These are phyloP conservation scores for Podila verticillata DNA, from an alignment of 192 early-diverging fungal species.

Conservation along the genomic window DNA sequence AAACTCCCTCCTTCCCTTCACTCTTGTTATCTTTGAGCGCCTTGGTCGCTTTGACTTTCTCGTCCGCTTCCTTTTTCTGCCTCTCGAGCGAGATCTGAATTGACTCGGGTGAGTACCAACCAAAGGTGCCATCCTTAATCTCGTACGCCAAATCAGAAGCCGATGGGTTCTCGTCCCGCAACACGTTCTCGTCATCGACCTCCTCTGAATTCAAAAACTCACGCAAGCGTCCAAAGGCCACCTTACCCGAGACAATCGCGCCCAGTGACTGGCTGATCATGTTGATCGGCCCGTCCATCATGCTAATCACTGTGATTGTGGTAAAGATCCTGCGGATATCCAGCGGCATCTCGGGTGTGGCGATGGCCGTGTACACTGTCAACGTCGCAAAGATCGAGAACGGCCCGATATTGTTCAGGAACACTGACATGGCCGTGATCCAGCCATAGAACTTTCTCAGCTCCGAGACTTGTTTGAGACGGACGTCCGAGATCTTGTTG, in stretches of 20 bases:
- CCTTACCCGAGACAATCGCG: constrained; percentile 69
- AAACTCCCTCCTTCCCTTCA: not conserved
- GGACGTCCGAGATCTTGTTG: constrained; percentile 32
- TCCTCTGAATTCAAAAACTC: constrained; percentile 80
- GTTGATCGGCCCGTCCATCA: constrained; percentile 76
- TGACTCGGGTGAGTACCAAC: constrained; percentile 44
- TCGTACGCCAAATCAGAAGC: constrained; percentile 23
- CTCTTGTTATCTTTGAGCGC: constrained; percentile 11
- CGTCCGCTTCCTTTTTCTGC: constrained; percentile 19
- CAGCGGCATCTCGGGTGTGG: constrained; percentile 41
- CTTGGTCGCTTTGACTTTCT: constrained; percentile 13
- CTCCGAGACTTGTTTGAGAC: constrained; percentile 42
- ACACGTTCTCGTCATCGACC: constrained; percentile 71
- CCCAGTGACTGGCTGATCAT: constrained; percentile 71
- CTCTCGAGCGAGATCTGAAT: constrained; percentile 17
- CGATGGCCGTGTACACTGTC: constrained; percentile 36
- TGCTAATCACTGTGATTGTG: constrained; percentile 79
- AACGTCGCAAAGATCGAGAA: constrained; percentile 56
- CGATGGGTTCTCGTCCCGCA: constrained; percentile 19
- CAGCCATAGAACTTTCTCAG: constrained; percentile 24
- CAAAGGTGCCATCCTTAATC: constrained; percentile 29
- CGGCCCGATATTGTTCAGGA: constrained; percentile 37
- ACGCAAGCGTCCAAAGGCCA: constrained; percentile 70
- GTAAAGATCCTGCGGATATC: constrained; percentile 74
- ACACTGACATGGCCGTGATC: constrained; percentile 1